These are phyloP conservation scores for Protomyces macrosporus DNA, from an alignment of 1,139 yeast genomes.

Conservation along the genomic window DNA sequence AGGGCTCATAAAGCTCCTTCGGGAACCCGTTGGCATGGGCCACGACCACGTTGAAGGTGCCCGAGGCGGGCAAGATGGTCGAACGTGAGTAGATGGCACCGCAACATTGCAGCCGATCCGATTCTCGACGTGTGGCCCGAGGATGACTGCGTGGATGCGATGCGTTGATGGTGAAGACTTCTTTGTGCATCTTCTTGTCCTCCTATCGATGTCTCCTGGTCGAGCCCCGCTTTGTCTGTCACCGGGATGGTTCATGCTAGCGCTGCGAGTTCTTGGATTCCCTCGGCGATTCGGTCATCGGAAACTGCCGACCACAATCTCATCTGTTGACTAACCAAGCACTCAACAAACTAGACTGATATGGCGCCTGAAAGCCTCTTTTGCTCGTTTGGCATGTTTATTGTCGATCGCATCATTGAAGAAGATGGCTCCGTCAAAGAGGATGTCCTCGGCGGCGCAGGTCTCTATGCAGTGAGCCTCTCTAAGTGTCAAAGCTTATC, in stretches of 20 bases:
- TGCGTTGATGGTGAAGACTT: slow-evolving; percentile 4
- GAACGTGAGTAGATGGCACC: slow-evolving; percentile 7
- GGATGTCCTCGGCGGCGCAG: slow-evolving; percentile 83
- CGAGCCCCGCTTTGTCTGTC: too few species aligned
- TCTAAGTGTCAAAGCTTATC: slow-evolving; percentile 62
- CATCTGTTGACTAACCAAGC: too few species aligned
- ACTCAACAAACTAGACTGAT: too few species aligned
- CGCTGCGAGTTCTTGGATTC: too few species aligned
- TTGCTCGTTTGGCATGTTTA: slow-evolving; percentile 78
- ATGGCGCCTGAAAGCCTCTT: slow-evolving; percentile 37
- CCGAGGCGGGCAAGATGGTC: not conserved
- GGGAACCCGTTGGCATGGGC: slow-evolving; percentile 32
- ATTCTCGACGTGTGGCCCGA: not conserved
- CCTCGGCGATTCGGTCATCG: too few species aligned
- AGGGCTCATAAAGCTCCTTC: slow-evolving; percentile 32
- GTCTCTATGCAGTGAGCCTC: slow-evolving; percentile 58
- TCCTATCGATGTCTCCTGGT: too few species aligned
- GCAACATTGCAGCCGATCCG: slow-evolving; percentile 5
- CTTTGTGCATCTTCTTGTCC: not conserved
- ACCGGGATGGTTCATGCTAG: too few species aligned
- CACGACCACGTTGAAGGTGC: slow-evolving; percentile 26
- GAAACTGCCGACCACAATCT: too few species aligned
- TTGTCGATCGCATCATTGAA: slow-evolving; percentile 79
- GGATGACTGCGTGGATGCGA: slow-evolving; percentile 8
- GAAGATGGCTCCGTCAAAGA: slow-evolving; percentile 45